Percentiles rank a stretch among this genome's conserved stretches.
Conservation (phyloP, 2,329 filamentous ascomycete species). For the Parasarocladium wereldwijsianum region DNA sequence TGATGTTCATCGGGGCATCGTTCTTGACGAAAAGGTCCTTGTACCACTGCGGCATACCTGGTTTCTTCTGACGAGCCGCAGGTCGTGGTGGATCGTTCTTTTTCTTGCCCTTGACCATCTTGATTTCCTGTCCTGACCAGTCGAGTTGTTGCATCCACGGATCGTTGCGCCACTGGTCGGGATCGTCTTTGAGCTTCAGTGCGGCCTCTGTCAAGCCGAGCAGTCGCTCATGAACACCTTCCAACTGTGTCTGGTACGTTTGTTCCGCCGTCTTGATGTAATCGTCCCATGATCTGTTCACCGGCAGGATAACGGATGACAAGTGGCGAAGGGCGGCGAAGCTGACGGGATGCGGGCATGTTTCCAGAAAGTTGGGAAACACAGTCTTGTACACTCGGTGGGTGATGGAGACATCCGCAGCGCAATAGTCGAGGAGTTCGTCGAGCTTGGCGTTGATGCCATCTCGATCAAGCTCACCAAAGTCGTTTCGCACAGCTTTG, state of each 20-base stretch:
- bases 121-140: constrained; percentile 87
- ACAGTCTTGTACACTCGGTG: constrained; percentile 91
- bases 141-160: constrained; percentile 90
- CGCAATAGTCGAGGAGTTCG: constrained; percentile 82
- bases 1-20: constrained; percentile 56
- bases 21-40: constrained; percentile 70
- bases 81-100: constrained; percentile 68
- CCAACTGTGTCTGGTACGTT: constrained; percentile 63
- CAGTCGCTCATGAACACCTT: constrained; percentile 65
- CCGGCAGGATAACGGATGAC: constrained; percentile 83
- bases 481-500: constrained; percentile 74
- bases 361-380: constrained; percentile 75
- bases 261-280: constrained; percentile 76
- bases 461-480: constrained; percentile 63
- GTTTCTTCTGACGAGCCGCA: constrained; percentile 75
- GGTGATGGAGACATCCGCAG: constrained; percentile 83
- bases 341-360: constrained; percentile 92
- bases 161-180: constrained; percentile 58
- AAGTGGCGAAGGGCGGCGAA: constrained; percentile 88
- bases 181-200: constrained; percentile 53
- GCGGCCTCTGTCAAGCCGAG: constrained; percentile 63
- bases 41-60: constrained; percentile 92
- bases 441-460: constrained; percentile 61
- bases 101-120: constrained; percentile 82
- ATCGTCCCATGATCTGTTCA: constrained; percentile 73